Evolutionary conservation across 148 eudicot species (phyloP).

Genomic region (Fallopia convolvulus): DNA sequence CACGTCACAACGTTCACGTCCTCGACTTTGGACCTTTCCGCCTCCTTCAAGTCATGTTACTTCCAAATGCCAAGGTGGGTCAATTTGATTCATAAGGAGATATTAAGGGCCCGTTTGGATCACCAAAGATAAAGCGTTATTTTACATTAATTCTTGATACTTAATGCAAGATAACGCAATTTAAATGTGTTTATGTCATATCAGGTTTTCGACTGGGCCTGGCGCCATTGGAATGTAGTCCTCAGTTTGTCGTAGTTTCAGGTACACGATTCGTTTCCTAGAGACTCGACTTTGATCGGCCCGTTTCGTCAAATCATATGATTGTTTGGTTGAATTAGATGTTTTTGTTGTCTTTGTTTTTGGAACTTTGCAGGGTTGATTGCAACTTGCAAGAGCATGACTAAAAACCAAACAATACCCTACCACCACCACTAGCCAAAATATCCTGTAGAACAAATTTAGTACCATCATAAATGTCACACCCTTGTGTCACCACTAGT

Average conservation of each 20-base stretch:
- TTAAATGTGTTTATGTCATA: neutral
- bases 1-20: constrained; percentile 25
- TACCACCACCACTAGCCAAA: neutral
- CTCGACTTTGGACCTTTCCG: constrained; percentile 23
- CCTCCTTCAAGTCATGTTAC: constrained; percentile 11
- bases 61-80: constrained; percentile 15
- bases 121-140: too few relatives aligned
- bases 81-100: neutral
- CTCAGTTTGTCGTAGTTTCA: neutral
- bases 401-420: neutral
- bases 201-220: constrained; percentile 12
- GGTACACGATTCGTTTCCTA: constrained; percentile 5
- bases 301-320: neutral
- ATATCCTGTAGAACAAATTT: neutral
- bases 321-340: constrained; percentile 1
- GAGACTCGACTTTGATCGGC: neutral
- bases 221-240: constrained; percentile 14
- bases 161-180: neutral
- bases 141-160: too few relatives aligned
- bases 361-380: constrained; percentile 6
- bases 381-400: neutral
- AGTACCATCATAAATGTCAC: neutral
- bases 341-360: neutral
- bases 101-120: neutral
- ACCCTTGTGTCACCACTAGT: neutral